phyloP scores from a whole-genome alignment of 2,329 filamentous ascomycete genomes.

The Penicillium sclerotiorum region DNA sequence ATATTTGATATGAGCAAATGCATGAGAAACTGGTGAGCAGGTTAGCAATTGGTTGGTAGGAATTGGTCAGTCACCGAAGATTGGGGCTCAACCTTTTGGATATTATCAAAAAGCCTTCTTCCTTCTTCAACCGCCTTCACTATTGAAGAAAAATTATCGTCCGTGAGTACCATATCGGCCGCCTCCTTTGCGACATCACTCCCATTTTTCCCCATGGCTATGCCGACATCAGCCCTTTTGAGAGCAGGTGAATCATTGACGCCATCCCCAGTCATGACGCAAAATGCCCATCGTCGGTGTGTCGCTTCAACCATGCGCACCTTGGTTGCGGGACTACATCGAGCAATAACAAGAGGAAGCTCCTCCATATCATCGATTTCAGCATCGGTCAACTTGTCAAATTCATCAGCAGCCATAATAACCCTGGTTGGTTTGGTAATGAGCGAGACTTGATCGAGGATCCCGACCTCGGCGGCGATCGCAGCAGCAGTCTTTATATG shows the following conservation, averaged over 20 bases:
- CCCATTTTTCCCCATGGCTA: slow-evolving; percentile 83
- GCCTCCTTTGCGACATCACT: slow-evolving; percentile 85
- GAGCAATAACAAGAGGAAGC: slow-evolving; percentile 78
- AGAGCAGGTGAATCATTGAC: slow-evolving; percentile 85
- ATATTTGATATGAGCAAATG: slow-evolving; percentile 80
- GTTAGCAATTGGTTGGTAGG: too few species aligned
- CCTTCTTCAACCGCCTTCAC: slow-evolving; percentile 82
- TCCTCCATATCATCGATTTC: slow-evolving; percentile 69
- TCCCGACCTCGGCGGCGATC: slow-evolving; percentile 61
- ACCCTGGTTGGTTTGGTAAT: slow-evolving; percentile 46
- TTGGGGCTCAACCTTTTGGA: slow-evolving; percentile 62
- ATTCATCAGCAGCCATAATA: slow-evolving; percentile 60
- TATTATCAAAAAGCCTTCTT: slow-evolving; percentile 83
- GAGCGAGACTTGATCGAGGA: slow-evolving; percentile 48
- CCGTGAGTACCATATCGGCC: slow-evolving; percentile 62
- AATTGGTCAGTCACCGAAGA: not conserved
- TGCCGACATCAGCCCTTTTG: slow-evolving; percentile 79
- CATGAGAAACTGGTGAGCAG: slow-evolving; percentile 68
- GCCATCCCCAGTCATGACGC: slow-evolving; percentile 86
- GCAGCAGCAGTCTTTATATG: slow-evolving; percentile 60
- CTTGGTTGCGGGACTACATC: slow-evolving; percentile 83
- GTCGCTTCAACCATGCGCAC: slow-evolving; percentile 89
- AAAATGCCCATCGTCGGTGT: slow-evolving; percentile 73
- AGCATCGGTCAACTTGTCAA: slow-evolving; percentile 55
- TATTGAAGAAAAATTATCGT: slow-evolving; percentile 88